Base-by-base conservation (phyloP, 371 early-diverging fungal species). In the Apophysomyces ossiformis region DNA sequence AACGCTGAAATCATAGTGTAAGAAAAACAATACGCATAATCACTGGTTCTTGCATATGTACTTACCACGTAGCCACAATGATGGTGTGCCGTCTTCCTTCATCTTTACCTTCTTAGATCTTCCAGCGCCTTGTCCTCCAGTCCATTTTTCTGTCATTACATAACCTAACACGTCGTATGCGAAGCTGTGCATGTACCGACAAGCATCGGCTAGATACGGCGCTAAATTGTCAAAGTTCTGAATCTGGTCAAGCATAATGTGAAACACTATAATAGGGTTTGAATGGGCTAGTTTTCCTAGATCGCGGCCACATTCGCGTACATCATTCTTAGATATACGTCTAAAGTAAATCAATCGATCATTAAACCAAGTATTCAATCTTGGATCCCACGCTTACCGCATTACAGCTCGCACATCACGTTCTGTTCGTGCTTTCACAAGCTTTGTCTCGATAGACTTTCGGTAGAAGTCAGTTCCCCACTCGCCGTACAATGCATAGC, bases 171-270 rank as follows among this genome's bases (percentile, higher is more conserved):
- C 90, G 69, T 97, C 98, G 58, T 92, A 90, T 7, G 90, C 89
- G n/a, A 97, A 86, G 7, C 86, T 84, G 5, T 93, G 89, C 63
- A 96, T 71, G 71, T 96, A 96, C 32, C 90, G 86, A 64, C 91
- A 91, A 7, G 92, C 91, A 62, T 97, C 97, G 3, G 95, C 96
- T 64, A 97, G 85, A 15, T 87, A 81, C 8, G 85, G 83, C 11
- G 94, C 92, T 81, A 95, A 75, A 66, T 96, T 97, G 70, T 95
- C 94, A 72, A 95, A 93, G 4, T 83, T 80, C 71, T 93, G 89
- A 16, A 96, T 84, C 65, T 91, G 93, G 16, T 91, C 89, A 47
- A 96, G 75, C 64, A 95, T 83, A 26, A 87, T 80, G 7, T 82
- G 82, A 67, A 95, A 93, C 0, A 93, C 92, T 32, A 94, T 78